These are phyloP conservation scores for Eragrostis nindensis DNA, from an alignment of 176 grass and related monocot species.

Conservation along the genomic window DNA sequence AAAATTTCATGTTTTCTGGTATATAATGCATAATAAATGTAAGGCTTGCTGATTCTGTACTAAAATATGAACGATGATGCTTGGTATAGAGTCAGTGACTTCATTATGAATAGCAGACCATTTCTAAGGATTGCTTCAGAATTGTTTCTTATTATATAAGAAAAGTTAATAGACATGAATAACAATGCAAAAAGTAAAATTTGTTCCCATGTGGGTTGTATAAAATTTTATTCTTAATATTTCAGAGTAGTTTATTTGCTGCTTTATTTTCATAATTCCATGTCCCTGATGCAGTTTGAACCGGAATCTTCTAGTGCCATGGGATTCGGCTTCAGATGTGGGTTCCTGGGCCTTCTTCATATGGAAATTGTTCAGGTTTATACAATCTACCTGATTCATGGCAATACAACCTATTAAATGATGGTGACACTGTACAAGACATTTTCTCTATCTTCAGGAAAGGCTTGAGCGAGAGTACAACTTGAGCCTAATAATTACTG, in stretches of 20 bases:
- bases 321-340: slow-evolving; percentile 98
- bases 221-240: slow-evolving; percentile 27
- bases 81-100: slow-evolving; percentile 1
- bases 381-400: slow-evolving; percentile 34
- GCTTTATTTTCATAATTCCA: slow-evolving; percentile 22
- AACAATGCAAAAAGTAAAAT: background rate
- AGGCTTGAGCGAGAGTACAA: slow-evolving; percentile 99
- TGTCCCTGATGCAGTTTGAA: slow-evolving; percentile 72
- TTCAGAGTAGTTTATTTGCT: slow-evolving; percentile 5
- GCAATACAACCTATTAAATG: slow-evolving; percentile 41
- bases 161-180: background rate
- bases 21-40: background rate
- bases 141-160: slow-evolving; percentile 19
- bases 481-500: slow-evolving; percentile 95
- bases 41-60: slow-evolving; percentile 15
- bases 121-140: background rate
- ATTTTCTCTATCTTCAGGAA: slow-evolving; percentile 73
- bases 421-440: slow-evolving; percentile 21
- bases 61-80: background rate
- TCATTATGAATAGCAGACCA: slow-evolving; percentile 17
- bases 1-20: background rate
- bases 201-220: slow-evolving; percentile 8
- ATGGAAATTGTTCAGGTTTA: slow-evolving; percentile 99
- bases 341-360: slow-evolving; percentile 95
- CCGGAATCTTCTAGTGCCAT: slow-evolving; percentile 94